phyloP scores from a whole-genome alignment of 1,284 basidiomycete species.

The Leccinum olivaceoglutinosum region DNA sequence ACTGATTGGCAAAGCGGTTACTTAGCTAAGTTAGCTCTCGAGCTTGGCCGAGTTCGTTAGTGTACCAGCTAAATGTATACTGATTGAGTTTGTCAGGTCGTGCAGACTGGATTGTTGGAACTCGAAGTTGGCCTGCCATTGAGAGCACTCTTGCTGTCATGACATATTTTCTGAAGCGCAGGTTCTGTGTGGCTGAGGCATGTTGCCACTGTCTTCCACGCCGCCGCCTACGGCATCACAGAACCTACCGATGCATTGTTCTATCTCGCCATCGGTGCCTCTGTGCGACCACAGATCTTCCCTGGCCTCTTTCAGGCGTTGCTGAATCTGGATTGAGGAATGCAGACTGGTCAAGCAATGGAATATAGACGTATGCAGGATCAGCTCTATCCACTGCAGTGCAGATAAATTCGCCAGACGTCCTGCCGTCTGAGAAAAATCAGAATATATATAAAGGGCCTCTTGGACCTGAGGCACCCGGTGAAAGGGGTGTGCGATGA shows the following conservation, averaged over 20 bases:
- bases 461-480: not conserved
- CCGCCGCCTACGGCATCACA: conserved; percentile 44
- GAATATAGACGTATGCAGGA: conserved; percentile 83
- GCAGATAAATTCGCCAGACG: conserved; percentile 48
- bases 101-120: not conserved
- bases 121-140: not conserved
- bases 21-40: not conserved
- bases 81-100: not conserved
- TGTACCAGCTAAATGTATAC: not conserved
- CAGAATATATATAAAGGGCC: not conserved
- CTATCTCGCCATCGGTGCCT: conserved; percentile 73
- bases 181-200: not conserved
- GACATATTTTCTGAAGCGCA: not conserved
- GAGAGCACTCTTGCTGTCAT: not conserved
- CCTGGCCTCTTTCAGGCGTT: conserved; percentile 75
- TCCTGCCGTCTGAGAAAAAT: conserved; percentile 30
- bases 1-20: not conserved
- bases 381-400: conserved; percentile 68
- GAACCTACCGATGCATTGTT: conserved; percentile 66
- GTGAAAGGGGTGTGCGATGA: not conserved
- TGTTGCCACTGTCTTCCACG: not conserved
- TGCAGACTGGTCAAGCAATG: conserved; percentile 69
- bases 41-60: not conserved
- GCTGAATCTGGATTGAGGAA: conserved; percentile 75
- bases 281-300: conserved; percentile 87